phyloP scores from a whole-genome alignment of 73 alveolate species.

The Symbiodinium pilosum region DNA sequence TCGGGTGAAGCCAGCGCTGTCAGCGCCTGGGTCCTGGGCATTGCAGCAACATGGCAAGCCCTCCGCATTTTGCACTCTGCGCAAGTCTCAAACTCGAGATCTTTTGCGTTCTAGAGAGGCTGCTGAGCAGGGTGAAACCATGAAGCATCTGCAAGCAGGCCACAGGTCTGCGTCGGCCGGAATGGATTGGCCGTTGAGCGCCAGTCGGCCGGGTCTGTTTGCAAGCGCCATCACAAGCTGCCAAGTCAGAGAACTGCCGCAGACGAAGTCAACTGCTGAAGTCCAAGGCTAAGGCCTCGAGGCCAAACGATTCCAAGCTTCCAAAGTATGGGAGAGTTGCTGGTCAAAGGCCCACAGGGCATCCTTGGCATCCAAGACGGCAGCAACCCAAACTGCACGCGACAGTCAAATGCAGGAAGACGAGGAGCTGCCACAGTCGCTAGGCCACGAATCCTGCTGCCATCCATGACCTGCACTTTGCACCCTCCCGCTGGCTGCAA shows the following conservation, averaged over 20 bases:
- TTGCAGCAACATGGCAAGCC: background rate
- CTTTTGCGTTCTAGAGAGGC: too few species aligned
- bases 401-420: background rate
- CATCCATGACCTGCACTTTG: slow-evolving; percentile 11
- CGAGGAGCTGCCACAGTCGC: slow-evolving; percentile 7
- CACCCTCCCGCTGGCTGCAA: too few species aligned
- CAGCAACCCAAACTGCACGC: too few species aligned
- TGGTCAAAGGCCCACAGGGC: slow-evolving; percentile 74
- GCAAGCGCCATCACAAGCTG: background rate
- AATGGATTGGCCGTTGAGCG: slow-evolving; percentile 6
- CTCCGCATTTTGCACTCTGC: too few species aligned
- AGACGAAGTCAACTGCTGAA: too few species aligned
- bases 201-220: background rate
- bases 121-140: too few species aligned
- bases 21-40: background rate
- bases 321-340: slow-evolving; percentile 53
- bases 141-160: background rate
- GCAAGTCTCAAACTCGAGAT: too few species aligned
- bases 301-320: slow-evolving; percentile 53
- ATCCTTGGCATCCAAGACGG: background rate
- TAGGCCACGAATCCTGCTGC: slow-evolving; percentile 7
- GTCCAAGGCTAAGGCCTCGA: slow-evolving; percentile 37
- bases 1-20: background rate
- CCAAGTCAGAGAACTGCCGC: too few species aligned
- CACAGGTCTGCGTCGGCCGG: background rate